Evolutionary conservation across 768 basidiomycete genomes (phyloP).

Genomic region (Hericium rajendrae): DNA sequence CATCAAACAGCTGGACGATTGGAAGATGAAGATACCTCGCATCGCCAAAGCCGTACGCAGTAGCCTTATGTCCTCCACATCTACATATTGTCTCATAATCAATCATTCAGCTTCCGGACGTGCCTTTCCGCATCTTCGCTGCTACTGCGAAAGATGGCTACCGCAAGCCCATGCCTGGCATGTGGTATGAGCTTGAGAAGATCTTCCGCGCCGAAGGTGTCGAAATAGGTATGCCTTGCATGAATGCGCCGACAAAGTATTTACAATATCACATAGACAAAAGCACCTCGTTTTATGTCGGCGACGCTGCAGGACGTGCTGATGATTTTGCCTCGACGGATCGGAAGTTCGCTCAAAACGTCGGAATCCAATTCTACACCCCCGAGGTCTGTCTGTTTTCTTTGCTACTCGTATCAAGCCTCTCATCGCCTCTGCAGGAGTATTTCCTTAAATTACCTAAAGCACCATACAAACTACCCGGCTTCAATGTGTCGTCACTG

Average conservation of each 20-base stretch:
- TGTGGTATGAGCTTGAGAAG: constrained; percentile 67
- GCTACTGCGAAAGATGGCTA: constrained; percentile 67
- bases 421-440: constrained; percentile 37
- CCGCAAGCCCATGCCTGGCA: constrained; percentile 82
- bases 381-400: constrained; percentile 56
- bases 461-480: constrained; percentile 42
- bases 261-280: constrained; percentile 39
- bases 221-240: constrained; percentile 45
- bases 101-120: constrained; percentile 44
- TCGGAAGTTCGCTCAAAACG: constrained; percentile 76
- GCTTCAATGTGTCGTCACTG: constrained; percentile 54
- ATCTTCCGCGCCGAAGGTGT: constrained; percentile 50
- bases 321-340: constrained; percentile 77
- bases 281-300: constrained; percentile 63
- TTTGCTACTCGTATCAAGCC: background rate
- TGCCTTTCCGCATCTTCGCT: constrained; percentile 74
- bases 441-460: constrained; percentile 55
- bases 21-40: constrained; percentile 68
- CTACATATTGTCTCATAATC: too few species aligned
- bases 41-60: constrained; percentile 49
- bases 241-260: background rate
- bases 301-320: constrained; percentile 81
- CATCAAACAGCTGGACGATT: constrained; percentile 44
- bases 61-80: too few species aligned
- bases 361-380: constrained; percentile 65